Evolutionary conservation across 2,329 filamentous ascomycete species (phyloP), one percentile per base, ranked within the genome.

Genomic region (Microsporum canis): DNA sequence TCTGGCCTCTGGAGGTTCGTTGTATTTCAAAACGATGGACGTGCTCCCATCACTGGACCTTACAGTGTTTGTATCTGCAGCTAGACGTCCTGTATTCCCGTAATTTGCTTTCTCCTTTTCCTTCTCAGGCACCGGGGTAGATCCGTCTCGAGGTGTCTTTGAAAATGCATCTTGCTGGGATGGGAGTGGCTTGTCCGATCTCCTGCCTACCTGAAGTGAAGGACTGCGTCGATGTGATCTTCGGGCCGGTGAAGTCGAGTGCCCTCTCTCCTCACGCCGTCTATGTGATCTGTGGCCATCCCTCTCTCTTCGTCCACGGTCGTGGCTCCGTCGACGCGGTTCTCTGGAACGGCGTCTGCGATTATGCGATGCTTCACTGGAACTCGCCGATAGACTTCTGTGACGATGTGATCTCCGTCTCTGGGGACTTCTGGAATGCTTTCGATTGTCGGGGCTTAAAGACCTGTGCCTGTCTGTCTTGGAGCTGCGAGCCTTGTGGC

Each of bases 51-150:
- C 73, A 41, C 68, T 67, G 7, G 74, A 71, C 23, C 83, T 83
- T 64, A 95, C 85, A 5, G 84, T 84, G 72, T 99, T 97, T 58
- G 91, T 91, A 65, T 90, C 91, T 51, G 91, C 89, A 2, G 94
- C 94, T 17, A 99, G 80, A 5, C 88, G 79, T 33, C 94, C 94
- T 0, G 91, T 91, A 38, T 80, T 84, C 23, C 82, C 84, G 73
- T 88, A 95, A 74, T 96, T 99, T 45, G 91, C 88, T 73, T 91
- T 91, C 72, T 97, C 87, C 70, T 94, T 91, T 62, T 87, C 85
- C 1, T 61, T 73, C 27, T 71, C 70, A 1, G 70, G 69, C 1
- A 68, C 67, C 29, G 71, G 71, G n/a, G 66, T 69, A 34, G 63
- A 64, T 60, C 34, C 65, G 2, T 69, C 65, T 36, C 70, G 69